These are phyloP conservation scores for Phaeosphaeria sp. DNA, from an alignment of 2,329 filamentous ascomycete genomes.

Conservation along the genomic window DNA sequence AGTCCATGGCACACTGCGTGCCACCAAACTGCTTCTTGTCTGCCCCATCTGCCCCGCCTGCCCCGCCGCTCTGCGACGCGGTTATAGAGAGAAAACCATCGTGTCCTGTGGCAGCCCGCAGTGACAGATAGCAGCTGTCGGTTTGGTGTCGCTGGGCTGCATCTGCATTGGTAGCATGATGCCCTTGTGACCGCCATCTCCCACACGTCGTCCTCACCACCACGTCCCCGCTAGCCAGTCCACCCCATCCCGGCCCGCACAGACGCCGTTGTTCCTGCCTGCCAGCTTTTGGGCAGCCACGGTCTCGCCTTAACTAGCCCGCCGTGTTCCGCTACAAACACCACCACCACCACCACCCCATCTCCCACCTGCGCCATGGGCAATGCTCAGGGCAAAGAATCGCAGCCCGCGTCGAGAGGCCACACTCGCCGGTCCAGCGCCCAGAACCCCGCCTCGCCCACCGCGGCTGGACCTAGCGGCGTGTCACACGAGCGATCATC, in stretches of 20 bases:
- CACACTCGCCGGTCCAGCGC: slow-evolving; percentile 42
- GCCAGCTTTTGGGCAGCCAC: slow-evolving; percentile 22
- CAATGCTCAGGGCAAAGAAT: slow-evolving; percentile 57
- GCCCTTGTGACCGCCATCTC: slow-evolving; percentile 49
- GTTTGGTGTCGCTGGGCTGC: slow-evolving; percentile 22
- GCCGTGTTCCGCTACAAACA: slow-evolving; percentile 23
- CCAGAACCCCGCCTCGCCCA: slow-evolving; percentile 41
- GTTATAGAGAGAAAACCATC: slow-evolving; percentile 4
- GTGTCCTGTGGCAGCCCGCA: slow-evolving; percentile 1
- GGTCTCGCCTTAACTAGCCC: slow-evolving; percentile 21
- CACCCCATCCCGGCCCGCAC: slow-evolving; percentile 21
- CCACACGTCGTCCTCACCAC: slow-evolving; percentile 7
- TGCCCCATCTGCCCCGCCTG: slow-evolving; percentile 18
- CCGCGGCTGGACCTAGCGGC: slow-evolving; percentile 29
- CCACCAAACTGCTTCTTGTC: slow-evolving; percentile 5
- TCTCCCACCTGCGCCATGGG: slow-evolving; percentile 45
- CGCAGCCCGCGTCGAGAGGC: slow-evolving; percentile 45
- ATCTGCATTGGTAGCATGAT: slow-evolving; percentile 29
- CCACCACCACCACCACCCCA: slow-evolving; percentile 7
- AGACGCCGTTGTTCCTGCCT: slow-evolving; percentile 9
- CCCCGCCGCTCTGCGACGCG: slow-evolving; percentile 14
- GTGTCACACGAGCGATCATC: slow-evolving; percentile 36
- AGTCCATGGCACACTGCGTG: slow-evolving; percentile 5
- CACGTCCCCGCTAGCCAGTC: slow-evolving; percentile 14
- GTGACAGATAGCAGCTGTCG: slow-evolving; percentile 7